phyloP scores from a whole-genome alignment of 192 early-diverging fungal species.

The Spinellus fusiger region DNA sequence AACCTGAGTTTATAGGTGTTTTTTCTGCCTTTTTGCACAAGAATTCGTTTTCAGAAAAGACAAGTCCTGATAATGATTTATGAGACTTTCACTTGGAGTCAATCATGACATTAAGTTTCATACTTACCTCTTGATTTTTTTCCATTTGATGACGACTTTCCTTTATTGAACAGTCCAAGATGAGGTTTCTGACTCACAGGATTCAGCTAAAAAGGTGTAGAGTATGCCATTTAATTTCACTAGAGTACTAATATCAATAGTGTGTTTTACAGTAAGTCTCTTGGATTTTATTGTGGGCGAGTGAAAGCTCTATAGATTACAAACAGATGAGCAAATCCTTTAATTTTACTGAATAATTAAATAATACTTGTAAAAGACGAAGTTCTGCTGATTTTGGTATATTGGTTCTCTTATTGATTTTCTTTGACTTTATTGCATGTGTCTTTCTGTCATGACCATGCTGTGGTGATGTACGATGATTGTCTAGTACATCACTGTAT shows the following conservation, averaged over 20 bases:
- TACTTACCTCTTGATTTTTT: background rate
- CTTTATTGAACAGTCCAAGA: conserved; percentile 15
- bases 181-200: background rate
- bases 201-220: background rate
- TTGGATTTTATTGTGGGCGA: background rate
- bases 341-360: no score
- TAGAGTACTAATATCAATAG: background rate
- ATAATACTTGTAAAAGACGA: no score
- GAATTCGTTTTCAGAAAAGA: conserved; percentile 9
- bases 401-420: no score
- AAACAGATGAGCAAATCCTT: no score
- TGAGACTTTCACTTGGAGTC: background rate
- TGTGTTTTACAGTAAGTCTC: background rate
- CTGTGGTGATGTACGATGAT: no score
- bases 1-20: background rate
- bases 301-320: no score
- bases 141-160: conserved; percentile 11
- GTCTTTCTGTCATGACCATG: no score
- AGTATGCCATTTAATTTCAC: background rate
- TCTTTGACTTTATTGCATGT: no score
- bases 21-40: no score
- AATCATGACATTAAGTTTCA: background rate
- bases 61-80: background rate
- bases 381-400: no score
- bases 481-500: no score